Evolutionary conservation across 495 filamentous ascomycete species (phyloP).

Genomic region (Emericellopsis terricola): DNA sequence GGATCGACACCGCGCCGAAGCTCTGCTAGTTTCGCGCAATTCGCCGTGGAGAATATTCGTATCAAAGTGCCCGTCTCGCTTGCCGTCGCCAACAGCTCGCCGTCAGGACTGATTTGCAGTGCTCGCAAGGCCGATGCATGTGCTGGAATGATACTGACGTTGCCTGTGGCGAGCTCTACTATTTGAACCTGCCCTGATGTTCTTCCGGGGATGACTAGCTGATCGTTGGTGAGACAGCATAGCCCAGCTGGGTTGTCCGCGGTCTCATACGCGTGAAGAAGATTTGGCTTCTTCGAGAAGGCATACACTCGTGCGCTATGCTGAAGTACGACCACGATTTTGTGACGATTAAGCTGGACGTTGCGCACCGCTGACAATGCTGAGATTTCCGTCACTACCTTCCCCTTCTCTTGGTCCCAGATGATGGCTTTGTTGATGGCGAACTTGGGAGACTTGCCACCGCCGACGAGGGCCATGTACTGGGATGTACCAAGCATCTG

Average conservation of each 20-base stretch:
- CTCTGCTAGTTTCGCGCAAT: constrained; percentile 63
- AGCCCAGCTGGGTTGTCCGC: constrained; percentile 72
- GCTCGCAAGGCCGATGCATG: constrained; percentile 65
- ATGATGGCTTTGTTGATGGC: constrained; percentile 81
- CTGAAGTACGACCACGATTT: constrained; percentile 64
- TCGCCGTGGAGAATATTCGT: constrained; percentile 61
- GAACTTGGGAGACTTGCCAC: constrained; percentile 72
- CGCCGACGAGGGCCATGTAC: constrained; percentile 79
- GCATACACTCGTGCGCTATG: constrained; percentile 71
- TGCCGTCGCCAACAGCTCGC: constrained; percentile 72
- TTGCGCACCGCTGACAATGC: constrained; percentile 48
- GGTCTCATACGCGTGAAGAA: constrained; percentile 64
- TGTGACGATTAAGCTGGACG: constrained; percentile 56
- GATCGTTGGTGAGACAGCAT: constrained; percentile 53
- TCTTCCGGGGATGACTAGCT: constrained; percentile 67
- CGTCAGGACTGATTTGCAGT: constrained; percentile 64
- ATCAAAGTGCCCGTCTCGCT: constrained; percentile 89
- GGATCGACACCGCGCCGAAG: constrained; percentile 77
- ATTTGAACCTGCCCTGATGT: constrained; percentile 83
- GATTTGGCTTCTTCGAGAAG: constrained; percentile 57
- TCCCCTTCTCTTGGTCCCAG: constrained; percentile 78
- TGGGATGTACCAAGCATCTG: constrained; percentile 82
- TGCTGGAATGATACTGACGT: constrained; percentile 87
- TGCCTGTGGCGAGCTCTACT: constrained; percentile 61
- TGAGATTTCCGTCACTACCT: constrained; percentile 41